These are phyloP conservation scores for Verbena officinalis DNA, from an alignment of 257 asterid genomes.

Conservation along the genomic window DNA sequence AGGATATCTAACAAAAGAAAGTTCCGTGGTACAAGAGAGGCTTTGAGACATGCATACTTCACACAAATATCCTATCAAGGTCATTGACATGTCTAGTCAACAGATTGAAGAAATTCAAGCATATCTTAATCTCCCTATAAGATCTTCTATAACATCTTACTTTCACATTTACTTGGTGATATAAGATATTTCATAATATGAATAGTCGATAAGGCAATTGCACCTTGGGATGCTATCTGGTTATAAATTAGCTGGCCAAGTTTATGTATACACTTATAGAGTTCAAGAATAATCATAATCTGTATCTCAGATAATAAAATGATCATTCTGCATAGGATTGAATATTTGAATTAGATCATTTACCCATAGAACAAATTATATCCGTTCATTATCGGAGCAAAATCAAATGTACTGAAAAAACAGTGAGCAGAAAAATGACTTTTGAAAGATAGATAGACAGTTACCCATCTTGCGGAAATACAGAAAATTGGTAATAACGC, in stretches of 20 bases:
- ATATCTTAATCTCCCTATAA: background rate
- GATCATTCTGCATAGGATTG: background rate
- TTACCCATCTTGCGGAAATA: constrained; percentile 99
- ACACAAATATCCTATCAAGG: background rate
- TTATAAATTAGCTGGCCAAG: background rate
- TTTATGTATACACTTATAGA: background rate
- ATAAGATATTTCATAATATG: background rate
- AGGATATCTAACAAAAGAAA: background rate
- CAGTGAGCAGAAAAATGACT: constrained; percentile 7
- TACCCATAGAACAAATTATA: background rate
- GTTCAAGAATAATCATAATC: background rate
- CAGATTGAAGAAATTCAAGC: background rate
- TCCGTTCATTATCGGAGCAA: constrained; percentile 6
- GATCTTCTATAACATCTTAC: background rate
- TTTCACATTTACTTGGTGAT: background rate
- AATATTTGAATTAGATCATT: constrained; percentile 3
- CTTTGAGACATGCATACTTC: background rate
- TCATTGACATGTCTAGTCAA: constrained; percentile 8
- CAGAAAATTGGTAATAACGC: constrained; percentile 82
- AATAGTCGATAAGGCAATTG: background rate
- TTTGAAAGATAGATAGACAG: constrained; percentile 22
- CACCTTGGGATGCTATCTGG: constrained; percentile 13
- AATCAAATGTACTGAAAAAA: constrained; percentile 14
- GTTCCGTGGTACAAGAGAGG: background rate
- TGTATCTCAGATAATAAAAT: background rate